A percentile compares a stretch with the other conserved stretches of the same genome.
Evolutionary conservation across 306 rosid species (phyloP).

Genomic region (Luffa acutangula): DNA sequence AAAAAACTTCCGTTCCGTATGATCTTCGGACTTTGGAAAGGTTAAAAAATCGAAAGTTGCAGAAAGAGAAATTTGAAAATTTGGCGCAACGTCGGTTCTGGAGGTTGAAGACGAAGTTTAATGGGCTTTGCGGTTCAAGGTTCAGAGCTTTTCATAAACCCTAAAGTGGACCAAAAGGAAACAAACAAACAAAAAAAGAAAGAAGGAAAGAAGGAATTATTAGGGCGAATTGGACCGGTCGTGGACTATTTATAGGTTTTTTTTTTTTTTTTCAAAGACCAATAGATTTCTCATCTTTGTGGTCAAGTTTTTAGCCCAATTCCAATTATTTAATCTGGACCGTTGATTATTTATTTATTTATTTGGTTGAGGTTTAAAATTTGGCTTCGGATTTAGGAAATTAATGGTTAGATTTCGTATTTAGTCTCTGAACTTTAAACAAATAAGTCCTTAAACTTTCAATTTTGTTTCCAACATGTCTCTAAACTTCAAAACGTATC

Average conservation of each 20-base stretch:
- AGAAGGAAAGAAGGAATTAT: background rate
- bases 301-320: background rate
- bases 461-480: too few species aligned
- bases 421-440: too few species aligned
- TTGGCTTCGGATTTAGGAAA: too few species aligned
- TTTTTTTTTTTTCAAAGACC: background rate
- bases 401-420: too few species aligned
- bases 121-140: slow-evolving; percentile 6
- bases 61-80: background rate
- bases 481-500: too few species aligned
- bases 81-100: slow-evolving; percentile 2
- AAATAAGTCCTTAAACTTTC: too few species aligned
- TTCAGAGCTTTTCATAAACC: slow-evolving; percentile 12
- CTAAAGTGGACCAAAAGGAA: slow-evolving; percentile 5
- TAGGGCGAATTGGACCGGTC: background rate
- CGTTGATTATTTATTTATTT: background rate
- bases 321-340: background rate
- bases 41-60: background rate
- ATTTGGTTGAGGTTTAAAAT: background rate
- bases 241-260: background rate
- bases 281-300: background rate
- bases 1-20: background rate
- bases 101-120: slow-evolving; percentile 4
- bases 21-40: background rate
- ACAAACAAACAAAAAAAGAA: background rate